These are phyloP conservation scores for Podospora bellae-mahoneyi DNA, from an alignment of 495 filamentous ascomycete genomes.

Conservation along the genomic window DNA sequence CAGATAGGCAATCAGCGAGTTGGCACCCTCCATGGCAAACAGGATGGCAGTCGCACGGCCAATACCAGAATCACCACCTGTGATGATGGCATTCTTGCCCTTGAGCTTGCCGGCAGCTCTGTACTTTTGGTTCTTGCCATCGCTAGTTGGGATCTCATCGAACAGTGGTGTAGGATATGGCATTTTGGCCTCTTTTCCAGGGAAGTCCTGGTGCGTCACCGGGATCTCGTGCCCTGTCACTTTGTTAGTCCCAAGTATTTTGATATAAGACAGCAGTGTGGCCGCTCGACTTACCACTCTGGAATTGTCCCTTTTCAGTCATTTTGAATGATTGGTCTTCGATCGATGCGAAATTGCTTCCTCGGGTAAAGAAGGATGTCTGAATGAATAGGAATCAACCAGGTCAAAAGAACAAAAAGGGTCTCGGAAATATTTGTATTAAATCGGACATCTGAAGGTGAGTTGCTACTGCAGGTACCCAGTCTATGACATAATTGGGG, in stretches of 20 bases:
- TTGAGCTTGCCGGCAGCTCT: constrained; percentile 73
- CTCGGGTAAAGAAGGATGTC: neutral
- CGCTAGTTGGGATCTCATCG: constrained; percentile 65
- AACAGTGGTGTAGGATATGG: constrained; percentile 58
- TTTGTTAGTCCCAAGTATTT: constrained; percentile 26
- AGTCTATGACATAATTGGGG: constrained; percentile 11
- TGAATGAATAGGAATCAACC: neutral
- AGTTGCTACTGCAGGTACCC: neutral
- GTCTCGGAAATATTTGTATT: neutral
- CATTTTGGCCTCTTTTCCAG: constrained; percentile 66
- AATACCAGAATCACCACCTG: constrained; percentile 80
- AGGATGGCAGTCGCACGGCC: constrained; percentile 75
- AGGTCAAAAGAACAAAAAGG: neutral
- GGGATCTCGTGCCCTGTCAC: constrained; percentile 59
- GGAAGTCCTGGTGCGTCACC: constrained; percentile 63
- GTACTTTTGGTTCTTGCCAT: constrained; percentile 70
- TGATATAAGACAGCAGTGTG: neutral
- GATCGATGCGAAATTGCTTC: neutral
- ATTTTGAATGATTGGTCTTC: constrained; percentile 16
- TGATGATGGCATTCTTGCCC: constrained; percentile 75
- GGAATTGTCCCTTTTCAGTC: constrained; percentile 49
- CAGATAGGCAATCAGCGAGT: constrained; percentile 69
- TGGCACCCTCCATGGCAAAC: constrained; percentile 80
- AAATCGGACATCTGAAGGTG: neutral
- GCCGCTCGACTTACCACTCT: constrained; percentile 40